Base-by-base conservation (phyloP, 2,329 filamentous ascomycete species). In the Phaeoacremonium minimum region DNA sequence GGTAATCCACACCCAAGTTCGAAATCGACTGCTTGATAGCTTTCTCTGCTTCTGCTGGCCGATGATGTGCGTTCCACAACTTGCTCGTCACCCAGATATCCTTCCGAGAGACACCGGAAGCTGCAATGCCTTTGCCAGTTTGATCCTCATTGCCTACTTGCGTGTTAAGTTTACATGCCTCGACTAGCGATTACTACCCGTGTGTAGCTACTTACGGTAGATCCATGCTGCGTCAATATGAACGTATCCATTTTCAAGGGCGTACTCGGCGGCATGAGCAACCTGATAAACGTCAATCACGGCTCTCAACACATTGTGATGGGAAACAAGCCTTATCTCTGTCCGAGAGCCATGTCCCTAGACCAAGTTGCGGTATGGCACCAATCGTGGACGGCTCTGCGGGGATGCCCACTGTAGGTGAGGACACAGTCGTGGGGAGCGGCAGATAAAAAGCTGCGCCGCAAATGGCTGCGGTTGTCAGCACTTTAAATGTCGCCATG, bases 81-180 rank as follows among this genome's bases (percentile, higher is more conserved):
- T 66, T 55, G 6, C 69, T 64, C 13, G 69, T 73, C 36, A 75
- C 65, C 38, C 65, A 57, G 35, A 80, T 71, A 47, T 69, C 76
- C 40, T 78, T 64, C 43, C 69, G 69, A 29, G 78, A 53, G 40
- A 74, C 70, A 17, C 54, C 52, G 1, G 66, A 51, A 2, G 64
- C 53, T 9, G 66, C 60, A 36, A 81, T 80, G 1, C 56, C 61
- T 6, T 63, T 59, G 7, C 62, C 61, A 16, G 73, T 59, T 38
- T 71, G 53, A 14, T 71, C 69, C 20, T 75, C 76, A 44, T 77
- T 61, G 15, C 43, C 57, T 60, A 14, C 7, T 15, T 6, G 6
- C 18, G 18, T 6, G 32, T 28, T 6, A 17, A 20, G 16, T 32
- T 15, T 20, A 29, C 19, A 18, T 11, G 8, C 9, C 22, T 9